These are phyloP conservation scores for Chlorella sorokiniana DNA, from an alignment of 139 green algal species.

Conservation along the genomic window DNA sequence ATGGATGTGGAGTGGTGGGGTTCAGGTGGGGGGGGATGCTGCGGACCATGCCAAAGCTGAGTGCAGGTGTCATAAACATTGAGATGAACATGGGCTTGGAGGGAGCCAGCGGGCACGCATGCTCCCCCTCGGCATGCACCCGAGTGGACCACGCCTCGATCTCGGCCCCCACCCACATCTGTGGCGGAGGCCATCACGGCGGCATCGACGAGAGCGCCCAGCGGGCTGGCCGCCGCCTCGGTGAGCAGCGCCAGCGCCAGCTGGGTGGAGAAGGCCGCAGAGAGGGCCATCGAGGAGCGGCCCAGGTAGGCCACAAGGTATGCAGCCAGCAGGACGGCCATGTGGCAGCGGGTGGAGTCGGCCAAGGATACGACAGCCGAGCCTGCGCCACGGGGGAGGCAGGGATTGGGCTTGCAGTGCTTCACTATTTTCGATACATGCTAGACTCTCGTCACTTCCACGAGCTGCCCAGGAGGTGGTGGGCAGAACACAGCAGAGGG, in stretches of 20 bases:
- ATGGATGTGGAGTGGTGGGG: too few relatives aligned
- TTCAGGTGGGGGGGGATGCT: too few relatives aligned
- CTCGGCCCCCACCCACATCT: not conserved
- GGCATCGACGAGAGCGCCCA: conserved; percentile 18
- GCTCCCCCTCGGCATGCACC: too few relatives aligned
- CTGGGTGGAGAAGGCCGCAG: conserved; percentile 5
- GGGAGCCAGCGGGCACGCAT: too few relatives aligned
- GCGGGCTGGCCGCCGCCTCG: conserved; percentile 1
- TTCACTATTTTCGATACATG: too few relatives aligned
- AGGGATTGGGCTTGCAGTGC: not conserved
- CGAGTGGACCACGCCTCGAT: too few relatives aligned
- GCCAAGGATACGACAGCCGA: not conserved
- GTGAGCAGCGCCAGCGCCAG: conserved; percentile 31
- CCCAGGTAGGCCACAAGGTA: not conserved
- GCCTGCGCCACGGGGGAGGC: conserved; percentile 1
- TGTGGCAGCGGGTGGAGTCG: conserved; percentile 15
- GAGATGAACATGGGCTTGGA: too few relatives aligned
- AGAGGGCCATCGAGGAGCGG: conserved; percentile 24
- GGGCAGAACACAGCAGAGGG: not conserved
- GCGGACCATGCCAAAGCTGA: too few relatives aligned
- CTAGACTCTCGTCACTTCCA: not conserved
- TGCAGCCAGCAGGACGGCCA: not conserved
- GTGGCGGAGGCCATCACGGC: conserved; percentile 14
- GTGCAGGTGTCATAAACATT: too few relatives aligned
- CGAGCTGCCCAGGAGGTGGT: not conserved